These are phyloP conservation scores for Aquilaria malaccensis DNA, from an alignment of 345 rosid genomes.

Conservation along the genomic window DNA sequence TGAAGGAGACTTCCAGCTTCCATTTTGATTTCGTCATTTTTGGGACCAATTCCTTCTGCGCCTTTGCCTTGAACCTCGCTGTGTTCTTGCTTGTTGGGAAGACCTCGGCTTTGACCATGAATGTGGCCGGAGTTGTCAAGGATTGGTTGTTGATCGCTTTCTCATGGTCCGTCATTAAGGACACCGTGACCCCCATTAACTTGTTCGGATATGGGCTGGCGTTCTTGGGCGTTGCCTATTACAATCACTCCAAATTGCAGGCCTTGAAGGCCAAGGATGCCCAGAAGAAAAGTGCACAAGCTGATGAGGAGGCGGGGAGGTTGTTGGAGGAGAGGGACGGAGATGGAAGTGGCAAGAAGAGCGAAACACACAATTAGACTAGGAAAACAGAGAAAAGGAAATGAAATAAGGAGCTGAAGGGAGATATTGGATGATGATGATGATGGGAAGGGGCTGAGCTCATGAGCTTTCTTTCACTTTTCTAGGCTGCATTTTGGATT, in stretches of 20 bases:
- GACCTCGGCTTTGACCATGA: slow-evolving; percentile 96
- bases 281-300: slow-evolving; percentile 70
- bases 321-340: slow-evolving; percentile 78
- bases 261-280: slow-evolving; percentile 85
- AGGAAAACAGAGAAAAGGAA: slow-evolving; percentile 8
- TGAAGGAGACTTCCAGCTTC: slow-evolving; percentile 73
- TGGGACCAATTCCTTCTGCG: slow-evolving; percentile 85
- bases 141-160: slow-evolving; percentile 95
- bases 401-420: slow-evolving; percentile 21
- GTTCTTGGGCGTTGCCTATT: slow-evolving; percentile 85
- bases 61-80: slow-evolving; percentile 87
- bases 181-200: slow-evolving; percentile 84
- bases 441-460: slow-evolving; percentile 10
- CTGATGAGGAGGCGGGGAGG: slow-evolving; percentile 76
- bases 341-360: slow-evolving; percentile 46
- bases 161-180: slow-evolving; percentile 97
- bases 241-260: slow-evolving; percentile 87
- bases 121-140: slow-evolving; percentile 96
- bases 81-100: slow-evolving; percentile 95
- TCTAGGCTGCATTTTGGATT: slow-evolving; percentile 20
- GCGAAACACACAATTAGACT: slow-evolving; percentile 48
- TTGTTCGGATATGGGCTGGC: slow-evolving; percentile 87
- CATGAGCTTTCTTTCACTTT: slow-evolving; percentile 14
- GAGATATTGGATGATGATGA: slow-evolving; percentile 12
- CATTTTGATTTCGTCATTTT: slow-evolving; percentile 82